These are phyloP conservation scores for Vitis riparia DNA, from an alignment of 164 flowering plant species.

Conservation along the genomic window DNA sequence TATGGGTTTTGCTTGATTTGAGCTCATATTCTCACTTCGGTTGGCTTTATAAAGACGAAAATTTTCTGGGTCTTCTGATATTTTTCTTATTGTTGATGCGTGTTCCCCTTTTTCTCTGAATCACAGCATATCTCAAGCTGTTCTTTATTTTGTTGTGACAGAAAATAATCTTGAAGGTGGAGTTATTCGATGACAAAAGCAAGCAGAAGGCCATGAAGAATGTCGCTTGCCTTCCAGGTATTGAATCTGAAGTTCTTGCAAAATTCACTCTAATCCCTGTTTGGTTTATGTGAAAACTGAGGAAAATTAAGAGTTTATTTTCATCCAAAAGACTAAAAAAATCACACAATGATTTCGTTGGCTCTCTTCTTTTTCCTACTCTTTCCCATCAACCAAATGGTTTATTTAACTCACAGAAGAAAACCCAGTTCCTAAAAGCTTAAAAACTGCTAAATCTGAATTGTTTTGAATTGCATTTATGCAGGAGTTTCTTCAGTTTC, in stretches of 20 bases:
- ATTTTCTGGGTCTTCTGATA: not conserved
- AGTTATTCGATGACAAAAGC: constrained; percentile 29
- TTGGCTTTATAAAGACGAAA: too few species aligned
- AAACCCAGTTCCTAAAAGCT: constrained; percentile 3
- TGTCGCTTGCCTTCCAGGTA: constrained; percentile 46
- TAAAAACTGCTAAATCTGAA: not conserved
- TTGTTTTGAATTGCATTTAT: not conserved
- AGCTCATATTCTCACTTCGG: too few species aligned
- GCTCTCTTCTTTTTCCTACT: not conserved
- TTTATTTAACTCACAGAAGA: not conserved
- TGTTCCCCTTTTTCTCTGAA: not conserved
- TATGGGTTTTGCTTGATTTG: too few species aligned
- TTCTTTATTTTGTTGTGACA: constrained; percentile 18
- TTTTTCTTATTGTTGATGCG: not conserved
- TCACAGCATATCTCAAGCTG: not conserved
- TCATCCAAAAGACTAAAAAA: too few species aligned
- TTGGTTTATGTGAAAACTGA: too few species aligned
- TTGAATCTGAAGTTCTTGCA: not conserved
- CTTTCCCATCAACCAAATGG: not conserved
- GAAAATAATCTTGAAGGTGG: constrained; percentile 47
- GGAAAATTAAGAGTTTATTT: too few species aligned
- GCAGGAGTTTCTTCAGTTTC: constrained; percentile 43
- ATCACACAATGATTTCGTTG: too few species aligned
- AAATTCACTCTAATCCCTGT: too few species aligned
- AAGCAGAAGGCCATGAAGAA: constrained; percentile 45